These are phyloP conservation scores for Kitagawia praeruptora DNA, from an alignment of 129 eudicot species.

Conservation along the genomic window DNA sequence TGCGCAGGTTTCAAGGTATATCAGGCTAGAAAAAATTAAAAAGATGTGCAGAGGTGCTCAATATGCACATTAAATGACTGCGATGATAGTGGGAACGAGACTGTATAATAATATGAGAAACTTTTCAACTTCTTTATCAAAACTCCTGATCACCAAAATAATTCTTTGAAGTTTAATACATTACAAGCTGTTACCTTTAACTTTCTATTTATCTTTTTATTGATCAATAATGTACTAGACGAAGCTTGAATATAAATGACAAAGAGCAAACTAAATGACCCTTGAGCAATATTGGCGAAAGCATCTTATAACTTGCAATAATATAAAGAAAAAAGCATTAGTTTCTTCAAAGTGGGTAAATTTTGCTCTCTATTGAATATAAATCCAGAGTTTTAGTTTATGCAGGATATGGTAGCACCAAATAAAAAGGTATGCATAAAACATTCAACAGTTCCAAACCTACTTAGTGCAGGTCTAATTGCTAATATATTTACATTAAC, in stretches of 20 bases:
- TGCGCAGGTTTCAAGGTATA: neutral
- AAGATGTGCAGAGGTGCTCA: neutral
- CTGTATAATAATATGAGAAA: neutral
- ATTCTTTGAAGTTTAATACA: neutral
- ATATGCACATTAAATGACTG: neutral
- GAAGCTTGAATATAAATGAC: neutral
- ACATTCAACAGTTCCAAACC: neutral
- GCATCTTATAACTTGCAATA: neutral
- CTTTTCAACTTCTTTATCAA: neutral
- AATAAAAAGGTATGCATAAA: neutral
- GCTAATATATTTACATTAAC: neutral
- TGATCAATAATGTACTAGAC: neutral
- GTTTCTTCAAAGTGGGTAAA: neutral
- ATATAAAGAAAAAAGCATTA: neutral
- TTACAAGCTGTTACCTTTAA: neutral
- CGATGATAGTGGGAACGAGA: neutral
- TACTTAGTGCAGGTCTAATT: neutral
- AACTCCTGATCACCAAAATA: neutral
- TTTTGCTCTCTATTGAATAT: neutral
- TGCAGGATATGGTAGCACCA: slow-evolving; percentile 2
- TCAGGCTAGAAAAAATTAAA: neutral
- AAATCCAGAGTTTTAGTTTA: neutral
- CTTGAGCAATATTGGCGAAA: neutral
- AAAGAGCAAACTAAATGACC: neutral
- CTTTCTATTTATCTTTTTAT: neutral